Base-by-base conservation (phyloP, 2,329 filamentous ascomycete genomes). In the Botrytis fragariae region DNA sequence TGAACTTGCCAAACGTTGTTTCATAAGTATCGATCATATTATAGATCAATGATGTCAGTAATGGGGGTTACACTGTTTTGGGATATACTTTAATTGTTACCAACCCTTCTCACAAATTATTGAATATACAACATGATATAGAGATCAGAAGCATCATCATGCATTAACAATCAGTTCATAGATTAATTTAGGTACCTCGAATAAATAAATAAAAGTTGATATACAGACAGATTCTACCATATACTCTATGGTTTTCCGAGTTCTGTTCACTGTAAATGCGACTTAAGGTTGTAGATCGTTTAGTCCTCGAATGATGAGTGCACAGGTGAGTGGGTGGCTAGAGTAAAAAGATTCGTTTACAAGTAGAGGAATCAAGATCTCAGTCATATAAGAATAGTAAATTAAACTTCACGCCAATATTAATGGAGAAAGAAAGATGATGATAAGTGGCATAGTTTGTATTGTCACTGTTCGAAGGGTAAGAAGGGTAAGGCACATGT, bases 41-140 rank as follows among this genome's bases (percentile, higher is more conserved):
- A 25, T 51, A 25, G 14, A n/a, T n/a, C 10, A 14, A 51, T 51
- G 48, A 12, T 51, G 9, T 51, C n/a, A n/a, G n/a, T n/a, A n/a
- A n/a, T n/a, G n/a, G n/a, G n/a, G 3, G 5, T n/a, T 45, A 1
- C 48, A 14, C 25, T 25, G 22, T 12, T 51, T n/a, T 16, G 2
- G 48, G 14, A 29, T n/a, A 16, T 12, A 7, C 12, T 14, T 54
- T n/a, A 3, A n/a, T 54, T 1, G 4, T n/a, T n/a, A n/a, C 12
- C 2, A 7, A 10, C 1, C n/a, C 25, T n/a, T 7, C 16, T n/a
- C 9, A 25, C 0, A 22, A 25, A 1, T 12, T 48, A 12, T 25
- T 14, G 10, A 51, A 14, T 6, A 51, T 25, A 14, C 4, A 0
- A 6, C 8, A 8, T 45, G 7, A 22, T 22, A 22, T 45, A 45